phyloP scores from a whole-genome alignment of 768 basidiomycete genomes.

The Kwoniella shandongensis region DNA sequence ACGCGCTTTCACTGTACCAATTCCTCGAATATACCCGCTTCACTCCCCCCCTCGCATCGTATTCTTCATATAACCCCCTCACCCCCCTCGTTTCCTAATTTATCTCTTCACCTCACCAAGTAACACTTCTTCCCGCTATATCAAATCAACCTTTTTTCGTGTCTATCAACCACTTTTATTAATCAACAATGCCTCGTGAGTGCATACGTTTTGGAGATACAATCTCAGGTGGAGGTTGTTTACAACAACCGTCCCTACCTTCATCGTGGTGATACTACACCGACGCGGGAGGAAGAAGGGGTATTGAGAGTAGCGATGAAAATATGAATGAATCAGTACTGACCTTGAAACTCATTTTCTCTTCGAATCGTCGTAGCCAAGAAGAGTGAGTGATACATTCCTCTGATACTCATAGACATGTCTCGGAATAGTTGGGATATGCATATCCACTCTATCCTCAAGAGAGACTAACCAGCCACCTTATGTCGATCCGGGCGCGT shows the following conservation, averaged over 20 bases:
- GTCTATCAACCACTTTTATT: slow-evolving; percentile 14
- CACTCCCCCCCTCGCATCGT: too few relatives aligned
- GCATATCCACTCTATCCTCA: too few relatives aligned
- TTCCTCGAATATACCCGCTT: slow-evolving; percentile 6
- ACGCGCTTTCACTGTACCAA: not conserved
- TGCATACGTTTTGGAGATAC: slow-evolving; percentile 22
- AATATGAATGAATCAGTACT: not conserved
- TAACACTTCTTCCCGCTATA: not conserved
- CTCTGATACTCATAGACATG: not conserved
- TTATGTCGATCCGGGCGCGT: not conserved
- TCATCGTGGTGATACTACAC: not conserved
- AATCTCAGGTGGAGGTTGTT: slow-evolving; percentile 22
- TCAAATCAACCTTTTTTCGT: slow-evolving; percentile 8
- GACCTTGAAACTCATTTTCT: slow-evolving; percentile 7
- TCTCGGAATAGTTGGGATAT: not conserved
- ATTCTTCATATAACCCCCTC: slow-evolving; percentile 3
- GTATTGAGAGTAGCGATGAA: not conserved
- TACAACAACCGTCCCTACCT: too few relatives aligned
- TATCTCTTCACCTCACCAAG: slow-evolving; percentile 1
- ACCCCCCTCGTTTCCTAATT: slow-evolving; percentile 13
- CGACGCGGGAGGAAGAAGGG: not conserved
- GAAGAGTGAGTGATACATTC: slow-evolving; percentile 38
- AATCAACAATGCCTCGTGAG: slow-evolving; percentile 47
- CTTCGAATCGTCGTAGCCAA: slow-evolving; percentile 31
- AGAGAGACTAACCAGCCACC: not conserved